These are phyloP conservation scores for Cicer judaicum DNA, from an alignment of 306 rosid species.

Conservation along the genomic window DNA sequence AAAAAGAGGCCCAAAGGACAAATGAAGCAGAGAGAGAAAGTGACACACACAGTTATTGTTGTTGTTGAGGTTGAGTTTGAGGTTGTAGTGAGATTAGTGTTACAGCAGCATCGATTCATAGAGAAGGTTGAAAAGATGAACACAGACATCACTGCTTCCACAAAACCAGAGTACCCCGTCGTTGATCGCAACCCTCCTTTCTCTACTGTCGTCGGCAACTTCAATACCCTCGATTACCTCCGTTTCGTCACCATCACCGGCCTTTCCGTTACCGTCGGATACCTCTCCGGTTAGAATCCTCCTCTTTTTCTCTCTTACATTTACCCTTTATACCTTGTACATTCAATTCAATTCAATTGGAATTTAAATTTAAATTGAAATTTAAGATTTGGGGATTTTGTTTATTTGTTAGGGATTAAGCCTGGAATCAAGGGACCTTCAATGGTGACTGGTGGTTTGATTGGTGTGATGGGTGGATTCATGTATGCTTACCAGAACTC, in stretches of 20 bases:
- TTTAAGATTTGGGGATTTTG: neutral
- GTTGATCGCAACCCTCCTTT: constrained; percentile 96
- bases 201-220: constrained; percentile 83
- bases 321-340: neutral
- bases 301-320: neutral
- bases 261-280: constrained; percentile 93
- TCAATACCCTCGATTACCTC: constrained; percentile 81
- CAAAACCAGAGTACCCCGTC: constrained; percentile 86
- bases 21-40: neutral
- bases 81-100: neutral
- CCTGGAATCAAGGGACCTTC: constrained; percentile 95
- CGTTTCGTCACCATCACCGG: constrained; percentile 90
- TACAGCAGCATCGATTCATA: neutral
- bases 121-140: constrained; percentile 61
- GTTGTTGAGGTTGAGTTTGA: neutral
- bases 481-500: constrained; percentile 97
- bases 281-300: constrained; percentile 69
- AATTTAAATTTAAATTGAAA: neutral
- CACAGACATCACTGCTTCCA: constrained; percentile 88
- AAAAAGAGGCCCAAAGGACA: neutral
- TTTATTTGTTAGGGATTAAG: constrained; percentile 66
- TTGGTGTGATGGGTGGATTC: constrained; percentile 92
- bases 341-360: neutral
- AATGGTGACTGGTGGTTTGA: constrained; percentile 94
- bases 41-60: neutral